These are phyloP conservation scores for Orbilia javanica DNA, from an alignment of 2,329 filamentous ascomycete genomes.

Conservation along the genomic window DNA sequence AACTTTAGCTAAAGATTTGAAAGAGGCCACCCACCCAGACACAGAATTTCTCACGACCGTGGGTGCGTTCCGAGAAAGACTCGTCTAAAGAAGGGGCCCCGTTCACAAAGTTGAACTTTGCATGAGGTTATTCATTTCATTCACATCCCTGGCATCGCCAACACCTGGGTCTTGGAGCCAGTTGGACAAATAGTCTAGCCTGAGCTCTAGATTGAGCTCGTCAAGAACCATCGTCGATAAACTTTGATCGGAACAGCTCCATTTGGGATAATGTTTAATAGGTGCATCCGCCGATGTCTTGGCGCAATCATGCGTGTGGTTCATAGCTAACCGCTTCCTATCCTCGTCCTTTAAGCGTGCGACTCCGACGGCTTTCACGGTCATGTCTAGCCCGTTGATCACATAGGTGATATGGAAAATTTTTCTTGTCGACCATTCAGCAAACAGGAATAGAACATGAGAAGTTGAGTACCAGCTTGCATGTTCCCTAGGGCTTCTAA, in stretches of 20 bases:
- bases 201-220: conserved; percentile 40
- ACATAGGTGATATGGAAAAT: conserved; percentile 36
- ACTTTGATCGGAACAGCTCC: conserved; percentile 29
- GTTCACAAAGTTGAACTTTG: conserved; percentile 22
- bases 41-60: no score
- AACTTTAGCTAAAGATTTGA: not conserved
- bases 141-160: not conserved
- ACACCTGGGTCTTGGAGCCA: not conserved
- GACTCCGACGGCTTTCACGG: conserved; percentile 9
- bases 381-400: conserved; percentile 36
- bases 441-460: conserved; percentile 40
- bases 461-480: conserved; percentile 44
- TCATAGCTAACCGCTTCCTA: conserved; percentile 25
- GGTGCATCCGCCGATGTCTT: conserved; percentile 28
- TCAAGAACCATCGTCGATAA: conserved; percentile 35
- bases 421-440: conserved; percentile 33
- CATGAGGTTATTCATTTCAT: conserved; percentile 25
- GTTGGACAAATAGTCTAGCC: conserved; percentile 25
- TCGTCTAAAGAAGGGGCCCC: not conserved
- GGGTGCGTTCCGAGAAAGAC: no score
- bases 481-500: conserved; percentile 31
- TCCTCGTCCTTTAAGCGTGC: conserved; percentile 31
- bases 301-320: conserved; percentile 38
- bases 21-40: not conserved
- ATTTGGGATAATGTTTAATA: conserved; percentile 47